Conservation (phyloP, 139 green algal species). For the Micractinium sp. region DNA sequence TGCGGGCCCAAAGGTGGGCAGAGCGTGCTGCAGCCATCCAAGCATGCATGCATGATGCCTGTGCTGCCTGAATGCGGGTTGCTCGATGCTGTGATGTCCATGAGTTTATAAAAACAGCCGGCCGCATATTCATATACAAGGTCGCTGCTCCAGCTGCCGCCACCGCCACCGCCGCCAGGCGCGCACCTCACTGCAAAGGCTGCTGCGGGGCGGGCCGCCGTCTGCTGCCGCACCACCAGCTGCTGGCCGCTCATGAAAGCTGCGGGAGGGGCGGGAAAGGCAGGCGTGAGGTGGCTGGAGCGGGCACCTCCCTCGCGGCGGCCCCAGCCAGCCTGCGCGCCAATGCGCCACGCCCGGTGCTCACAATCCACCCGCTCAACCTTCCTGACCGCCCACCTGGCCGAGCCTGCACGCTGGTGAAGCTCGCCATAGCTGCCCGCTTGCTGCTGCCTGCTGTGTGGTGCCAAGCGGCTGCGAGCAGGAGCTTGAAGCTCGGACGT, state of each 20-base stretch:
- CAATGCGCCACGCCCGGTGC: conserved; percentile 15
- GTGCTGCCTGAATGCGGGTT: not conserved
- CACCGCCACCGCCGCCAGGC: not conserved
- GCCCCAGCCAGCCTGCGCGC: not conserved
- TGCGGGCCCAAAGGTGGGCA: not conserved
- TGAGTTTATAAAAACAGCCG: too few relatives aligned
- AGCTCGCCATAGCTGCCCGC: not conserved
- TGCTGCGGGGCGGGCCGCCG: conserved; percentile 34
- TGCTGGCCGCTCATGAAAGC: conserved; percentile 14
- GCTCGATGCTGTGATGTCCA: not conserved
- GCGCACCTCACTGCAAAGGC: conserved; percentile 30
- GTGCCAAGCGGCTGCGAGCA: too few relatives aligned
- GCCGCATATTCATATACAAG: not conserved
- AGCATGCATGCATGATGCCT: not conserved
- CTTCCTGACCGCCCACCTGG: conserved; percentile 8
- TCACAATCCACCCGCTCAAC: not conserved
- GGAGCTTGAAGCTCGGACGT: too few relatives aligned
- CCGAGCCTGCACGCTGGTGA: conserved; percentile 27
- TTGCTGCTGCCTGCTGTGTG: not conserved
- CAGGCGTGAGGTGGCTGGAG: too few relatives aligned
- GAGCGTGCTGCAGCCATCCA: not conserved
- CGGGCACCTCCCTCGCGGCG: too few relatives aligned
- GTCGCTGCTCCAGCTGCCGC: not conserved
- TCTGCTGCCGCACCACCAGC: conserved; percentile 30
- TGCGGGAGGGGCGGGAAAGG: not conserved